Percentiles rank a stretch among this genome's conserved stretches.
Conservation (phyloP, 805 yeast genomes). For the Sugiyamaella lignohabitans region DNA sequence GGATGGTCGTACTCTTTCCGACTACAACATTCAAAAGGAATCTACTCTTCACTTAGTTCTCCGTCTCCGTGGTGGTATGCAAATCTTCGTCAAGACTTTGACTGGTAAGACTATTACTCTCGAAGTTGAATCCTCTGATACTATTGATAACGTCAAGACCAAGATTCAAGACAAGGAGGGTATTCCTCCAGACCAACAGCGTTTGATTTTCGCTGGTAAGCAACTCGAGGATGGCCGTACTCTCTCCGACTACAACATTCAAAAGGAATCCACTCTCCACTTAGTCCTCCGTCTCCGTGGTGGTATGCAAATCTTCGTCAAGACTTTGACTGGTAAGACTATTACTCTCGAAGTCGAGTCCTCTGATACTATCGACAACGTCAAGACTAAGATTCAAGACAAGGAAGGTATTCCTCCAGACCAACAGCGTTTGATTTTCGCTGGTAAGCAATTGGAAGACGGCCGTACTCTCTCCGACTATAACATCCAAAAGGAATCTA, state of each 20-base stretch:
- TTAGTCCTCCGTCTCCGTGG: slow-evolving; percentile 84
- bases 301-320: slow-evolving; percentile 87
- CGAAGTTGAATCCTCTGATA: slow-evolving; percentile 89
- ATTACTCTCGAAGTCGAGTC: slow-evolving; percentile 98
- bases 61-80: slow-evolving; percentile 85
- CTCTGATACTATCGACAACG: slow-evolving; percentile 97
- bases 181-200: slow-evolving; percentile 94
- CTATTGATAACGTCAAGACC: slow-evolving; percentile 89
- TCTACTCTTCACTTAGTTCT: slow-evolving; percentile 78
- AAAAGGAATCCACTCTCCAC: slow-evolving; percentile 84
- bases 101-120: slow-evolving; percentile 87
- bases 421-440: slow-evolving; percentile 98
- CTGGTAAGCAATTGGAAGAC: slow-evolving; percentile 99
- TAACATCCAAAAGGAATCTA: slow-evolving; percentile 99
- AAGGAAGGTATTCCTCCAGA: slow-evolving; percentile 99
- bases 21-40: slow-evolving; percentile 94
- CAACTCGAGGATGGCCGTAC: slow-evolving; percentile 95
- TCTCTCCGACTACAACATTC: slow-evolving; percentile 88
- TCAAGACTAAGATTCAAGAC: slow-evolving; percentile 97
- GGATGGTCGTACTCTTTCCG: slow-evolving; percentile 91
- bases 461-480: slow-evolving; percentile 98
- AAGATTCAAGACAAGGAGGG: slow-evolving; percentile 96
- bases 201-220: slow-evolving; percentile 92
- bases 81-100: slow-evolving; percentile 74
- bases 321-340: slow-evolving; percentile 98